phyloP scores from a whole-genome alignment of 2,329 filamentous ascomycete species.

The Pseudofabraea citricarpa region DNA sequence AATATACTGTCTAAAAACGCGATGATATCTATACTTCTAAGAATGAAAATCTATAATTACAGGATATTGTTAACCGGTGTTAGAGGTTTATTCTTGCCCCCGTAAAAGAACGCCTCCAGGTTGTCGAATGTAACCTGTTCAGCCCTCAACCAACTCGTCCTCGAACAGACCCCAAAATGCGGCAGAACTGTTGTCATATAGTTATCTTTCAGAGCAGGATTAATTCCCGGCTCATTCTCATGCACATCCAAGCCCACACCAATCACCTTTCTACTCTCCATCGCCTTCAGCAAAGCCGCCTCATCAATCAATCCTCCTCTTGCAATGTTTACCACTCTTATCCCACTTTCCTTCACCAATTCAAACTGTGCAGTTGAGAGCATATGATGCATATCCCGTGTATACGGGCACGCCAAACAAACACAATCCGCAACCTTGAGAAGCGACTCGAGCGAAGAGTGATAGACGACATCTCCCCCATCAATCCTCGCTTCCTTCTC shows the following conservation, averaged over 20 bases:
- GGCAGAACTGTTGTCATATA: slow-evolving; percentile 27
- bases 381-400: slow-evolving; percentile 21
- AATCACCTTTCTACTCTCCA: slow-evolving; percentile 26
- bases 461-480: slow-evolving; percentile 20
- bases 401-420: slow-evolving; percentile 29
- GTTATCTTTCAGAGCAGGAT: slow-evolving; percentile 24
- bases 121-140: slow-evolving; percentile 21
- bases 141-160: slow-evolving; percentile 24
- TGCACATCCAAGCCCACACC: slow-evolving; percentile 32
- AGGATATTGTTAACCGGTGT: slow-evolving; percentile 13
- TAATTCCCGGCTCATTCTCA: slow-evolving; percentile 29
- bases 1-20: no score
- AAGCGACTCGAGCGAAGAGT: slow-evolving; percentile 24
- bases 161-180: slow-evolving; percentile 25
- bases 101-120: slow-evolving; percentile 20
- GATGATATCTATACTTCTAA: no score
- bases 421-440: slow-evolving; percentile 24
- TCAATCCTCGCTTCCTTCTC: slow-evolving; percentile 4
- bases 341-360: slow-evolving; percentile 19
- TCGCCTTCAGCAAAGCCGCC: slow-evolving; percentile 27
- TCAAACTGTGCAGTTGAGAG: slow-evolving; percentile 17
- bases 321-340: slow-evolving; percentile 31
- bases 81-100: slow-evolving; percentile 10
- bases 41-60: no score
- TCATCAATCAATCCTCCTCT: slow-evolving; percentile 31